phyloP scores from a whole-genome alignment of 495 filamentous ascomycete species.

The Lophiotrema nucula region DNA sequence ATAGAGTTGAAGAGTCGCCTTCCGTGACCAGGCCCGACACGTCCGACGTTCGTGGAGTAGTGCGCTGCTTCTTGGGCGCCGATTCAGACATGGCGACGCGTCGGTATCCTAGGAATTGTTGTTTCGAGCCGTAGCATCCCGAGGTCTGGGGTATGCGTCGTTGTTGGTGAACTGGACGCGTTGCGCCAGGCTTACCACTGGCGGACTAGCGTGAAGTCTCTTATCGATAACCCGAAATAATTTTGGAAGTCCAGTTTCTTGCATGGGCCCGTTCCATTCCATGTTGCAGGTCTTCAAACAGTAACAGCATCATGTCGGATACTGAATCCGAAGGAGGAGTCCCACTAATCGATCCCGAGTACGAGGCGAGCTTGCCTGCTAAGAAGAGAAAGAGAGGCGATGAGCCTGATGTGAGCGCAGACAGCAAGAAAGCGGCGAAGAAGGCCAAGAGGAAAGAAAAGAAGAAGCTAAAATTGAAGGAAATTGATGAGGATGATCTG shows the following conservation, averaged over 20 bases:
- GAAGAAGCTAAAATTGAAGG: constrained; percentile 49
- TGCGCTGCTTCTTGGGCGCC: constrained; percentile 27
- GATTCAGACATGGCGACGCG: constrained; percentile 26
- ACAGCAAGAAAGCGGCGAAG: constrained; percentile 35
- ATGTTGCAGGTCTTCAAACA: too few relatives aligned
- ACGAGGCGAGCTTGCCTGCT: constrained; percentile 10
- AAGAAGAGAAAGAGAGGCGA: constrained; percentile 40
- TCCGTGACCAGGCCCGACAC: constrained; percentile 29
- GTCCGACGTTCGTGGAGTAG: constrained; percentile 42
- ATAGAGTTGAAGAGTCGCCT: too few relatives aligned
- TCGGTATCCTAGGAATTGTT: background rate
- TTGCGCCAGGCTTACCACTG: background rate
- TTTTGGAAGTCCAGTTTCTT: too few relatives aligned
- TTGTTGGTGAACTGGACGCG: constrained; percentile 13
- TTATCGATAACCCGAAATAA: constrained; percentile 19
- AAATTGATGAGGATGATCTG: constrained; percentile 56
- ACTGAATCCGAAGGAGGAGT: constrained; percentile 34
- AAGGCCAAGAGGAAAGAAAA: constrained; percentile 54
- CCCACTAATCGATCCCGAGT: constrained; percentile 31
- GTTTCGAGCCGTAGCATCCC: background rate
- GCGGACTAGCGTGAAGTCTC: background rate
- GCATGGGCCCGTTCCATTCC: too few relatives aligned
- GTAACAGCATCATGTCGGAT: constrained; percentile 36
- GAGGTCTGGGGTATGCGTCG: background rate
- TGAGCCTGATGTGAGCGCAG: constrained; percentile 16